phyloP scores from a whole-genome alignment of 2,329 filamentous ascomycete genomes.

The Chalaropsis ovoidea region DNA sequence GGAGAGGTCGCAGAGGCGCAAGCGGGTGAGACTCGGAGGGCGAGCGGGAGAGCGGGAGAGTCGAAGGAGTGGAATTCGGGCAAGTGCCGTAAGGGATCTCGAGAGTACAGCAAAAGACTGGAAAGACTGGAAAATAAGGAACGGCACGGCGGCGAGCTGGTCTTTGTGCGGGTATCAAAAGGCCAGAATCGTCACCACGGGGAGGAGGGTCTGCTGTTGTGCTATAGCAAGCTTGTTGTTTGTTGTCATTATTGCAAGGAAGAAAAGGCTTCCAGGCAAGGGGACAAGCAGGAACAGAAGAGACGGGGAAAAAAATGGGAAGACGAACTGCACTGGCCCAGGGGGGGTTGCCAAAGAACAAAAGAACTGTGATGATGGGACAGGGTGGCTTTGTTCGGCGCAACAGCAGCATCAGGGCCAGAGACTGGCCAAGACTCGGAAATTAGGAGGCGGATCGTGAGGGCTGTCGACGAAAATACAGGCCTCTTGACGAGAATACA shows the following conservation, averaged over 20 bases:
- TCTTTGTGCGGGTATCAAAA: background rate
- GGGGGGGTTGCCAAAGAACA: background rate
- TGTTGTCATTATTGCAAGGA: constrained; percentile 14
- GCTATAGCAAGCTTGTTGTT: constrained; percentile 3
- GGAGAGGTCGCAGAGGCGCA: background rate
- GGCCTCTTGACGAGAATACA: background rate
- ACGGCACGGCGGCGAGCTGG: background rate
- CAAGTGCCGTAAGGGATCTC: constrained; percentile 1
- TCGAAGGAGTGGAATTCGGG: background rate
- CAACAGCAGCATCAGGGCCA: background rate
- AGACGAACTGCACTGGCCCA: background rate
- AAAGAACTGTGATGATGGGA: background rate
- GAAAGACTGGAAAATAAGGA: background rate
- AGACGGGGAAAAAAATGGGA: background rate
- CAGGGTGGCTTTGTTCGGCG: background rate
- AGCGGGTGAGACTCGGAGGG: background rate
- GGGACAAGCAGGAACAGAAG: background rate
- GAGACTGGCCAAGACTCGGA: background rate
- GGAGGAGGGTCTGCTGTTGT: background rate
- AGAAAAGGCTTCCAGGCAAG: background rate
- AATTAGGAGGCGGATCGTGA: background rate
- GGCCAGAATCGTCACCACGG: background rate
- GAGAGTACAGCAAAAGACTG: background rate
- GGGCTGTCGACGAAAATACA: background rate
- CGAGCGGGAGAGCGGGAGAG: background rate